phyloP scores from a whole-genome alignment of 495 filamentous ascomycete species.

The Entonaema liquescens region DNA sequence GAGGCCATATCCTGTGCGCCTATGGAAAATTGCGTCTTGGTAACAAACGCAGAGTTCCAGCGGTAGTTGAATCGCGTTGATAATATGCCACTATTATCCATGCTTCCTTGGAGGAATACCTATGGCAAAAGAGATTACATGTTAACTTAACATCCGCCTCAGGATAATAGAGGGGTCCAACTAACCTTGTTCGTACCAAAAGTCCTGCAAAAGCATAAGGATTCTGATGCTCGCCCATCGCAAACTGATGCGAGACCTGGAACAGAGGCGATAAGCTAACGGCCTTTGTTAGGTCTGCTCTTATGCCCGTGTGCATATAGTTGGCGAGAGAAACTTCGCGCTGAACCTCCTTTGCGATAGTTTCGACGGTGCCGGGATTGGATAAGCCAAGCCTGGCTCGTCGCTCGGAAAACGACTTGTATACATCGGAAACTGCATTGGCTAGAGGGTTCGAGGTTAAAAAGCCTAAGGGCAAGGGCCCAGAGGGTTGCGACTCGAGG shows the following conservation, averaged over 20 bases:
- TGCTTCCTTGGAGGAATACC: conserved; percentile 94
- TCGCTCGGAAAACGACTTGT: conserved; percentile 82
- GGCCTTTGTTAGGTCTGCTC: conserved; percentile 94
- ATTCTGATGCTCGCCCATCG: conserved; percentile 88
- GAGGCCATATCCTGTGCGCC: conserved; percentile 78
- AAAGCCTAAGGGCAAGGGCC: conserved; percentile 68
- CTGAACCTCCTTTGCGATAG: conserved; percentile 89
- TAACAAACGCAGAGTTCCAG: conserved; percentile 76
- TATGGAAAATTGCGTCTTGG: conserved; percentile 86
- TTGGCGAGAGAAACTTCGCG: conserved; percentile 94
- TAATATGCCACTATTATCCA: conserved; percentile 88
- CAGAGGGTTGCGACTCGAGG: conserved; percentile 46
- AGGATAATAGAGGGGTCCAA: conserved; percentile 25
- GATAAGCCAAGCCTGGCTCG: conserved; percentile 85
- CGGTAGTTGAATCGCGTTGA: conserved; percentile 89
- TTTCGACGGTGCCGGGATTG: conserved; percentile 92
- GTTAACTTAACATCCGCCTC: conserved; percentile 2
- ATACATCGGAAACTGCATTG: conserved; percentile 75
- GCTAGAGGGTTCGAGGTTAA: conserved; percentile 76
- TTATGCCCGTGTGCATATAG: conserved; percentile 92
- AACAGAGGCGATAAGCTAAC: conserved; percentile 93
- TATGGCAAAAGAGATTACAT: conserved; percentile 48
- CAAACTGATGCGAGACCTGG: conserved; percentile 95
- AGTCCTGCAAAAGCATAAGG: conserved; percentile 95
- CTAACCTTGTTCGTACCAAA: conserved; percentile 91